Evolutionary conservation across 192 early-diverging fungal genomes (phyloP).

Genomic region (Kappamyces sp.): DNA sequence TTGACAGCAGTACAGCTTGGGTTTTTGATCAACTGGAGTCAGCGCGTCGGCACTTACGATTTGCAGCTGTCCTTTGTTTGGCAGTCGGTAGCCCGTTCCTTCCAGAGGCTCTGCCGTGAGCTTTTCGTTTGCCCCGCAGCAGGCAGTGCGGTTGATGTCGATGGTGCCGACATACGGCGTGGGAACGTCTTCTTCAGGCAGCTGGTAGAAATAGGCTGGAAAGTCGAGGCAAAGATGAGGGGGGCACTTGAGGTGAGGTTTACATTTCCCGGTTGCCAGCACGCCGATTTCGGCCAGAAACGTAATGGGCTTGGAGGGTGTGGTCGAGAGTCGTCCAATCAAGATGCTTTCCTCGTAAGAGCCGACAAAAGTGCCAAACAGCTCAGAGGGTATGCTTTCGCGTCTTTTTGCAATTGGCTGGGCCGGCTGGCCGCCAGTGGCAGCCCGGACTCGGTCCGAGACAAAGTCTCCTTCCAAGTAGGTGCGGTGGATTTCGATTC

Average conservation of each 20-base stretch:
- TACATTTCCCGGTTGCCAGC: constrained; percentile 58
- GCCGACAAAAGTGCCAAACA: constrained; percentile 42
- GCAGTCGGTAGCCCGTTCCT: constrained; percentile 49
- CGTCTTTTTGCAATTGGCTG: background rate
- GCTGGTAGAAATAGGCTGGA: constrained; percentile 70
- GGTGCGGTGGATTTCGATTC: background rate
- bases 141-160: constrained; percentile 43
- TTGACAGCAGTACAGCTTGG: constrained; percentile 70
- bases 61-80: constrained; percentile 67
- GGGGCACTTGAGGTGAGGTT: constrained; percentile 57
- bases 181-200: constrained; percentile 43
- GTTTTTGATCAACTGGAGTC: constrained; percentile 65
- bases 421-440: background rate
- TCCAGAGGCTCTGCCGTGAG: background rate
- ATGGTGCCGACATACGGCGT: constrained; percentile 74
- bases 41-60: constrained; percentile 38
- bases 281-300: constrained; percentile 69
- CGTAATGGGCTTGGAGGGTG: constrained; percentile 65
- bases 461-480: background rate
- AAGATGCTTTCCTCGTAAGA: constrained; percentile 69
- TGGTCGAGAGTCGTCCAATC: constrained; percentile 67
- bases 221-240: constrained; percentile 60
- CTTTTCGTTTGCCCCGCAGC: constrained; percentile 3
- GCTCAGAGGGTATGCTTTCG: constrained; percentile 4
- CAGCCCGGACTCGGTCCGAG: background rate